Evolutionary conservation across 1,284 basidiomycete genomes (phyloP).

Genomic region (Psilocybe mexicana): DNA sequence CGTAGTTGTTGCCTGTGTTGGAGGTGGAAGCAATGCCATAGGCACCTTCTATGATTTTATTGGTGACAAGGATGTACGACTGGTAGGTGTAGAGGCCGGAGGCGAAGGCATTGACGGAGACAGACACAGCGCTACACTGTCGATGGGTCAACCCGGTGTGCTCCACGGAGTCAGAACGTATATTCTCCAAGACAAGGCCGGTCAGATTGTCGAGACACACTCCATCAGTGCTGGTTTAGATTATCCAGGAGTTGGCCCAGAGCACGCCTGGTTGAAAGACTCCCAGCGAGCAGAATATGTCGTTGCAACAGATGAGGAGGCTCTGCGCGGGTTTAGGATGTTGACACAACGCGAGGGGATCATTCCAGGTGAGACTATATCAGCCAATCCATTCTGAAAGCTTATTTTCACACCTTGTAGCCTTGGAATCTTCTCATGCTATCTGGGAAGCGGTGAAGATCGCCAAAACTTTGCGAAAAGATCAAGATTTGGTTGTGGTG

Average conservation of each 20-base stretch:
- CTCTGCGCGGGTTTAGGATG: slow-evolving; percentile 89
- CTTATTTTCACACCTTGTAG: slow-evolving; percentile 36
- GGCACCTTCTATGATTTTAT: slow-evolving; percentile 97
- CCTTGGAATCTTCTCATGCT: slow-evolving; percentile 94
- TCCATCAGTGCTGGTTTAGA: slow-evolving; percentile 95
- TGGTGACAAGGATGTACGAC: slow-evolving; percentile 75
- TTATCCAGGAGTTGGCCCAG: slow-evolving; percentile 94
- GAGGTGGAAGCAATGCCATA: slow-evolving; percentile 97
- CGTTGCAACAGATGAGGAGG: slow-evolving; percentile 92
- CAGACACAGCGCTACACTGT: slow-evolving; percentile 89
- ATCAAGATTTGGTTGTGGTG: slow-evolving; percentile 89
- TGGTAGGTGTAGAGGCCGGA: slow-evolving; percentile 95
- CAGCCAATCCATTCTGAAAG: neutral
- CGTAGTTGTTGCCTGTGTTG: slow-evolving; percentile 94
- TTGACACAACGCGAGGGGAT: slow-evolving; percentile 95
- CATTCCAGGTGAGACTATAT: slow-evolving; percentile 74
- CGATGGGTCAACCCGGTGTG: slow-evolving; percentile 90
- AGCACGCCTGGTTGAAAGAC: slow-evolving; percentile 97
- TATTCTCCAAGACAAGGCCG: slow-evolving; percentile 84
- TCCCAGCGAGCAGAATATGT: slow-evolving; percentile 92
- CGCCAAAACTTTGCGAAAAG: slow-evolving; percentile 84
- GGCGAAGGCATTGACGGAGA: slow-evolving; percentile 90
- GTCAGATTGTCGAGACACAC: slow-evolving; percentile 97
- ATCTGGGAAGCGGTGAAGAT: slow-evolving; percentile 89
- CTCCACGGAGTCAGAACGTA: slow-evolving; percentile 97